These are phyloP conservation scores for Globisporangium ultimum DNA, from an alignment of 352 stramenopile species.

Conservation along the genomic window DNA sequence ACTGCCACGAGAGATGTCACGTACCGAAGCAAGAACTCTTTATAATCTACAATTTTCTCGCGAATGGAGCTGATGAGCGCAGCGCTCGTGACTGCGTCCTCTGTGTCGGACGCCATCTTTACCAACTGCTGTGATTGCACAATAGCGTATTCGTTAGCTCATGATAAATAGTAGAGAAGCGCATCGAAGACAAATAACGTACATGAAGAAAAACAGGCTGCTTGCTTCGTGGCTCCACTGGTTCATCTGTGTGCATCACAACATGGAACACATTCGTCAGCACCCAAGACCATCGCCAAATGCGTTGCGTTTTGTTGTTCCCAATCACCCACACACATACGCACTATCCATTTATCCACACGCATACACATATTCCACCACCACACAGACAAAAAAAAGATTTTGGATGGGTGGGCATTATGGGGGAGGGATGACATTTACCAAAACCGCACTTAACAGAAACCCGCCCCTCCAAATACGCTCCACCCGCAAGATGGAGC, in stretches of 20 bases:
- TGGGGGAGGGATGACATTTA: slow-evolving; percentile 9
- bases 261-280: slow-evolving; percentile 4
- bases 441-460: slow-evolving; percentile 13
- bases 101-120: slow-evolving; percentile 46
- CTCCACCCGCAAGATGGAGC: not conserved
- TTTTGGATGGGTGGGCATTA: not conserved
- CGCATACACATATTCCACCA: not conserved
- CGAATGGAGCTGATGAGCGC: slow-evolving; percentile 51
- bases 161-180: not conserved
- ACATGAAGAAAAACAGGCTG: slow-evolving; percentile 19
- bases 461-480: not conserved
- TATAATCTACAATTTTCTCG: slow-evolving; percentile 72
- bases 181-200: slow-evolving; percentile 9
- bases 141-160: slow-evolving; percentile 13
- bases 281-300: not conserved
- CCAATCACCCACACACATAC: not conserved
- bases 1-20: slow-evolving; percentile 6
- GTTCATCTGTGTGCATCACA: slow-evolving; percentile 18
- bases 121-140: slow-evolving; percentile 36
- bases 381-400: not conserved
- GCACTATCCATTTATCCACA: not conserved
- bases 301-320: too few relatives aligned
- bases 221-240: slow-evolving; percentile 17
- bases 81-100: slow-evolving; percentile 25
- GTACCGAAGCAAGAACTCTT: slow-evolving; percentile 61